phyloP scores from a whole-genome alignment of 1,139 yeast genomes.

The Saccharomyces hybrid region DNA sequence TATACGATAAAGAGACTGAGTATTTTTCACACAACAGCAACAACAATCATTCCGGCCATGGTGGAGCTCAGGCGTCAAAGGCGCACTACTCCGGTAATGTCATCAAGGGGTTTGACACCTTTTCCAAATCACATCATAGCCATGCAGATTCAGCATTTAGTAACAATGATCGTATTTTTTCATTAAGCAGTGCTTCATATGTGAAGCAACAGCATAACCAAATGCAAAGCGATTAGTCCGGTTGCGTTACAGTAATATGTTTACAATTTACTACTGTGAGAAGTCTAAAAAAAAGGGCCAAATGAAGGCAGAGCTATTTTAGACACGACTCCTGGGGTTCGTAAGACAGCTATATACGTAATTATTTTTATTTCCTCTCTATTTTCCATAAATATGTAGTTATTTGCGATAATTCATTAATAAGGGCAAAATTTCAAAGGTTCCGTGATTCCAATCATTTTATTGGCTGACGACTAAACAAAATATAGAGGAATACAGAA shows the following conservation, averaged over 20 bases:
- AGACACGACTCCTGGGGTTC: background rate
- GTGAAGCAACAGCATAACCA: slow-evolving; percentile 51
- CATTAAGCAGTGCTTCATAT: slow-evolving; percentile 68
- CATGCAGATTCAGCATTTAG: slow-evolving; percentile 42
- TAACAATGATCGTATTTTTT: slow-evolving; percentile 81
- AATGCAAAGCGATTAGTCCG: slow-evolving; percentile 16
- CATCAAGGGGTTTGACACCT: slow-evolving; percentile 82
- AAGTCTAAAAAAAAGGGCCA: background rate
- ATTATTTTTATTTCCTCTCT: background rate
- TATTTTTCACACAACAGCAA: slow-evolving; percentile 58
- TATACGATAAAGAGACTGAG: slow-evolving; percentile 73
- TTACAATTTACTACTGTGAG: background rate
- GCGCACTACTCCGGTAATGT: slow-evolving; percentile 60
- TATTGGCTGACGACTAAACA: background rate
- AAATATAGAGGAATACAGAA: background rate
- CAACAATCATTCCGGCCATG: slow-evolving; percentile 16
- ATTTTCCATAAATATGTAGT: background rate
- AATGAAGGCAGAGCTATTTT: background rate
- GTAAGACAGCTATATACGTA: background rate
- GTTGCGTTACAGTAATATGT: background rate
- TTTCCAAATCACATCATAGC: slow-evolving; percentile 47
- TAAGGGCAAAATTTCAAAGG: slow-evolving; percentile 1
- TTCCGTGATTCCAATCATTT: slow-evolving; percentile 1
- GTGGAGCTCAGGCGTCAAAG: slow-evolving; percentile 9
- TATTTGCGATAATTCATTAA: background rate